Conservation (phyloP, 1,139 yeast genomes). For the Blastobotrys raffinosifermentans region DNA sequence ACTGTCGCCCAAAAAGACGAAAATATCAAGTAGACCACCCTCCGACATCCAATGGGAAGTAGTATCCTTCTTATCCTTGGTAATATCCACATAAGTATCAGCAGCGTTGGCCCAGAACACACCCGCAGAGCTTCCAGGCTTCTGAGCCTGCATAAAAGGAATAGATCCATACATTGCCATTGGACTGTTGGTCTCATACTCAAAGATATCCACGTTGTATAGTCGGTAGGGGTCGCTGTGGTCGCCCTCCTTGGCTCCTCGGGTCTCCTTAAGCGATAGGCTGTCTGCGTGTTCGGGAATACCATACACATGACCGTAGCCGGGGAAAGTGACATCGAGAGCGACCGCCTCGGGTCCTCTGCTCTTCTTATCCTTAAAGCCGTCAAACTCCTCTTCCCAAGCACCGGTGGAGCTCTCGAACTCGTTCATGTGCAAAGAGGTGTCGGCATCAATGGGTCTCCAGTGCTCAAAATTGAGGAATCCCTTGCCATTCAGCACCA, state of each 20-base stretch:
- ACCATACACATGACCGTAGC: conserved; percentile 68
- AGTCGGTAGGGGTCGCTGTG: conserved; percentile 72
- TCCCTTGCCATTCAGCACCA: conserved; percentile 61
- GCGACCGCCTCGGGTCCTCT: conserved; percentile 92
- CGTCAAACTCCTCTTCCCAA: conserved; percentile 39
- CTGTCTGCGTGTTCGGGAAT: conserved; percentile 94
- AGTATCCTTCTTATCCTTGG: conserved; percentile 27
- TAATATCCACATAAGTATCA: conserved; percentile 82
- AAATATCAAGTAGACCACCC: conserved; percentile 72
- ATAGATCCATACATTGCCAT: conserved; percentile 94
- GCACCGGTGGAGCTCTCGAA: conserved; percentile 29
- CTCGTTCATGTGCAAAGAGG: conserved; percentile 15
- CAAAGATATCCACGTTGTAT: conserved; percentile 90
- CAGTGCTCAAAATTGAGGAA: conserved; percentile 76
- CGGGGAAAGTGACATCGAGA: conserved; percentile 61
- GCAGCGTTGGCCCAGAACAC: conserved; percentile 91
- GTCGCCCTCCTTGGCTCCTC: conserved; percentile 30
- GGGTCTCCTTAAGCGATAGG: conserved; percentile 64
- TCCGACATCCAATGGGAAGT: conserved; percentile 92
- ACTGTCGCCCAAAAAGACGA: conserved; percentile 56
- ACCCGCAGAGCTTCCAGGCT: conserved; percentile 57
- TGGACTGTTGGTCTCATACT: conserved; percentile 74
- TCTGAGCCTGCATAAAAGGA: conserved; percentile 75
- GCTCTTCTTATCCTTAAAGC: conserved; percentile 54
- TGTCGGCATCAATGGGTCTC: conserved; percentile 37